Evolutionary conservation across 768 basidiomycete species (phyloP).

Genomic region (Boletus reticuloceps): DNA sequence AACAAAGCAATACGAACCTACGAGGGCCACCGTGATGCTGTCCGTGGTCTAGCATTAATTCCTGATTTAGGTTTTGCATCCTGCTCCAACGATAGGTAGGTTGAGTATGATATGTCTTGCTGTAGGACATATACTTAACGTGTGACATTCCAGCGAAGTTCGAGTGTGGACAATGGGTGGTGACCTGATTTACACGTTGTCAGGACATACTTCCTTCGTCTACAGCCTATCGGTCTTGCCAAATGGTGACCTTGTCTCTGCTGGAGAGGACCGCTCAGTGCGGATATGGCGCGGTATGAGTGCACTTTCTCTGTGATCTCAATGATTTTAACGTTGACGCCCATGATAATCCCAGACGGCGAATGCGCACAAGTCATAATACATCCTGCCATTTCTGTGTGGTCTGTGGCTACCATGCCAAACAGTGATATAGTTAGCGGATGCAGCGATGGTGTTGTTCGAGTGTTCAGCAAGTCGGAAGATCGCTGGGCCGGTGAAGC

Average conservation of each 20-base stretch:
- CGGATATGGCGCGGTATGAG: conserved; percentile 83
- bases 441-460: conserved; percentile 81
- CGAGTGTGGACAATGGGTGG: conserved; percentile 89
- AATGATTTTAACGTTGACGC: conserved; percentile 1
- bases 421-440: conserved; percentile 94
- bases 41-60: conserved; percentile 78
- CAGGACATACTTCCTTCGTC: conserved; percentile 96
- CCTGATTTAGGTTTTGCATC: conserved; percentile 92
- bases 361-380: conserved; percentile 86
- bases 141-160: conserved; percentile 61
- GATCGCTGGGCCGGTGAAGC: conserved; percentile 70
- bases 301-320: conserved; percentile 2
- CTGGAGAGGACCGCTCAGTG: conserved; percentile 91
- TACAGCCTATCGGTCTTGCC: conserved; percentile 86
- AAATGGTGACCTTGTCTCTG: conserved; percentile 79
- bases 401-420: conserved; percentile 85
- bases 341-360: conserved; percentile 53
- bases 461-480: conserved; percentile 77
- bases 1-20: conserved; percentile 75
- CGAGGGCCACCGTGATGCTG: conserved; percentile 87
- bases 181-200: conserved; percentile 72
- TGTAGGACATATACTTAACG: conserved; percentile 1
- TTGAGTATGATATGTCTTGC: not conserved
- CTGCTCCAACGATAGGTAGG: conserved; percentile 90
- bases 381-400: conserved; percentile 96